phyloP scores from a whole-genome alignment of 2,329 filamentous ascomycete genomes.

The Cladosporium halotolerans region DNA sequence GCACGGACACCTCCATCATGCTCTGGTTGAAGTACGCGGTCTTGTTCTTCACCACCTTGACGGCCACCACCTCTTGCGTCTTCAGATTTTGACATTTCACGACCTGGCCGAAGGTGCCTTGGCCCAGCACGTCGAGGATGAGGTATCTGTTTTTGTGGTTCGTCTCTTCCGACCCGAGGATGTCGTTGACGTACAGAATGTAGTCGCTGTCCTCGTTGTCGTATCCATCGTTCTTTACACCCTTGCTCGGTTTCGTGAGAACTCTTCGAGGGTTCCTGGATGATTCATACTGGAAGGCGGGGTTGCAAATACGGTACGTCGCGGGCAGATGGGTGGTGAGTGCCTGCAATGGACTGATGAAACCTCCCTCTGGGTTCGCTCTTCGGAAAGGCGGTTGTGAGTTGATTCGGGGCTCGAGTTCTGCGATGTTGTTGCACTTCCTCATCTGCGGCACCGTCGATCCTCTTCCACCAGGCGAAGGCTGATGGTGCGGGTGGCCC shows the following conservation, averaged over 20 bases:
- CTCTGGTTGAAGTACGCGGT: constrained; percentile 99
- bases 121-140: constrained; percentile 91
- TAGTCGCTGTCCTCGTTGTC: constrained; percentile 99
- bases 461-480: constrained; percentile 39
- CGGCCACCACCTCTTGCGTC: constrained; percentile 95
- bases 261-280: constrained; percentile 93
- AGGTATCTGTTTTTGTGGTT: constrained; percentile 99
- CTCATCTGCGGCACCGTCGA: constrained; percentile 80
- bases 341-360: constrained; percentile 95
- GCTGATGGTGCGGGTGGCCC: not conserved
- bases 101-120: constrained; percentile 96
- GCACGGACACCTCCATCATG: constrained; percentile 99
- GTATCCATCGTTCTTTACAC: constrained; percentile 95
- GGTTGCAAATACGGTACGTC: constrained; percentile 97
- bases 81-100: constrained; percentile 99
- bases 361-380: constrained; percentile 93
- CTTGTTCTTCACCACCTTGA: constrained; percentile 98
- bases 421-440: constrained; percentile 64
- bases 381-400: constrained; percentile 82
- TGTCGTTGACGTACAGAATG: constrained; percentile 98
- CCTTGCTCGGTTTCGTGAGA: constrained; percentile 96
- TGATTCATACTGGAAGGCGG: constrained; percentile 96
- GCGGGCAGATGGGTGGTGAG: constrained; percentile 87
- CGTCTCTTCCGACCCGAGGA: constrained; percentile 92
- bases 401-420: constrained; percentile 78